phyloP scores from a whole-genome alignment of 768 basidiomycete species.

The Tulasnella sp. region DNA sequence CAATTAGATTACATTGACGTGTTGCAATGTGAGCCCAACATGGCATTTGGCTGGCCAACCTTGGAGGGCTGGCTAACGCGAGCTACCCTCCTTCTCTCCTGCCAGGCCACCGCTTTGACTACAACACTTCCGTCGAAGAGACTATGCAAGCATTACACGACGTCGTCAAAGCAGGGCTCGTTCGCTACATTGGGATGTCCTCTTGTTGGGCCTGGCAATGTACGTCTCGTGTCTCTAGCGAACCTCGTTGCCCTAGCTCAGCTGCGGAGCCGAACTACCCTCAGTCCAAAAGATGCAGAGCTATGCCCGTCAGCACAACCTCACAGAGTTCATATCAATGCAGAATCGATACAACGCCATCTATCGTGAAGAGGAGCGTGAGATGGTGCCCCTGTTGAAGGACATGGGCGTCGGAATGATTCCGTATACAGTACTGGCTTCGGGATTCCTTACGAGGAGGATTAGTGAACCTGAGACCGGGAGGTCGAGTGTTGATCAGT shows the following conservation, averaged over 20 bases:
- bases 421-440: constrained; percentile 27
- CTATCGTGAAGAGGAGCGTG: constrained; percentile 24
- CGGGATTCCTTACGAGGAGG: background rate
- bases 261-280: background rate
- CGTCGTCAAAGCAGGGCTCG: constrained; percentile 50
- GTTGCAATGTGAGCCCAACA: constrained; percentile 41
- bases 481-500: background rate
- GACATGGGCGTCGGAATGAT: constrained; percentile 34
- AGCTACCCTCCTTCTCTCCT: background rate
- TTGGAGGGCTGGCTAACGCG: background rate
- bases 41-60: too few relatives aligned
- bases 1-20: constrained; percentile 49
- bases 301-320: constrained; percentile 29
- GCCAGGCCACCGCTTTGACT: constrained; percentile 41
- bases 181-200: constrained; percentile 42
- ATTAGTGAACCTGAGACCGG: background rate
- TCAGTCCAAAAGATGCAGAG: constrained; percentile 23
- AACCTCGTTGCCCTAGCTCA: background rate
- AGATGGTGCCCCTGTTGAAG: constrained; percentile 18
- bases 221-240: background rate
- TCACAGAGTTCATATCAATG: constrained; percentile 21
- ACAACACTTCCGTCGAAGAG: constrained; percentile 47
- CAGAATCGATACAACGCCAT: constrained; percentile 22
- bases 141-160: constrained; percentile 38
- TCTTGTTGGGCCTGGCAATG: constrained; percentile 29